Base-by-base conservation (phyloP, 2,329 filamentous ascomycete genomes). In the Nemania abortiva region DNA sequence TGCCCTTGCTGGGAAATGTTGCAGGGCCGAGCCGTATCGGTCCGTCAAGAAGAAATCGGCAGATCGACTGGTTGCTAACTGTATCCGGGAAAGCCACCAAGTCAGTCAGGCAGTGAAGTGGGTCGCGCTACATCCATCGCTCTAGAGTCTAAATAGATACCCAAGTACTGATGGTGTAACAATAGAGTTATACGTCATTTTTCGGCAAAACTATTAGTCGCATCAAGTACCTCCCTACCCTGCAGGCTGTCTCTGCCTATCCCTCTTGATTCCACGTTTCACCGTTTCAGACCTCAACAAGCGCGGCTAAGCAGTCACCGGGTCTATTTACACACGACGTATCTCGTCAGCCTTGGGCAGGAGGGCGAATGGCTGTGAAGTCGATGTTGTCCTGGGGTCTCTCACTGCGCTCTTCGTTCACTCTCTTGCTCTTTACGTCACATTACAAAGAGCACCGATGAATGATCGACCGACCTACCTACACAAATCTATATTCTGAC, bases 181-280 rank as follows among this genome's bases (percentile, higher is more conserved):
- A 34, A 39, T 62, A 62, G 20, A 3, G 3, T 20, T 18, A 5
- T 64, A 64, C 61, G 18, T 45, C 39, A 11, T 37, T 29, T n/a
- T 3, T 11, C 20, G 1, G 7, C 9, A 1, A 1, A 31, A 39
- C 7, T 22, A 24, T 0, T 29, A 13, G 42, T 29, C 18, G 0
- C 10, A 20, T 24, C 31, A 59, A 59, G 62, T 65, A 65, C 3
- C 34, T 59, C 6, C 47, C 4, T 65, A 65, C 59, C 45, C 56
- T 5, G 22, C 24, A 56, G 4, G 22, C 20, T 22, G 20, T 52
- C 20, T 52, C 49, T 52, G 13, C 49, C 49, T 7, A 3, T 9
- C 22, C 24, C 22, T 15, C 10, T 6, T 1, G 11, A 20, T 45
- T 39, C 60, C 50, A 47, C 37, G 63, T 60, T 66, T 61, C 52